Percentiles rank a stretch among this genome's conserved stretches.
Conservation (phyloP, 2,329 filamentous ascomycete species). For the Ophiostoma fasciatum region DNA sequence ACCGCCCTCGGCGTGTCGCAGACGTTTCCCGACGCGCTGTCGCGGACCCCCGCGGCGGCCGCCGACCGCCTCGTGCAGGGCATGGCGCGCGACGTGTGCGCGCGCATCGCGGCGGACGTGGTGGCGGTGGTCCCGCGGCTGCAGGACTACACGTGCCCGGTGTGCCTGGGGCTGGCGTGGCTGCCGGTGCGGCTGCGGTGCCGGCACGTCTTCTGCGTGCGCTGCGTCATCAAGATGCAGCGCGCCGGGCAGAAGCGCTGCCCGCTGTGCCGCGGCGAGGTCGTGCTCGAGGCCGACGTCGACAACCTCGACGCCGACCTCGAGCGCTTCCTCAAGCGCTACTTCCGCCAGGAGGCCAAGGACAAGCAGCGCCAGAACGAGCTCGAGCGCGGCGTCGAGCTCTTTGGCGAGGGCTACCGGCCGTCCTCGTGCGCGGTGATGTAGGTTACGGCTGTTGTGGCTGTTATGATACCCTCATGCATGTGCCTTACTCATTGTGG, state of each 20-base stretch:
- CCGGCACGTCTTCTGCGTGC: conserved; percentile 67
- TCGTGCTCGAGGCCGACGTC: conserved; percentile 54
- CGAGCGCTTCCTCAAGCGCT: conserved; percentile 54
- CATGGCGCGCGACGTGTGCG: conserved; percentile 62
- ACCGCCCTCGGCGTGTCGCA: conserved; percentile 57
- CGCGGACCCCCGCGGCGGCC: conserved; percentile 32
- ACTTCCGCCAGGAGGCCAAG: conserved; percentile 58
- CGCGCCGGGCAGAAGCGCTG: conserved; percentile 52
- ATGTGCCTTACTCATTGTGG: too few relatives aligned
- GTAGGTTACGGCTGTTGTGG: too few relatives aligned
- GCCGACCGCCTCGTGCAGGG: conserved; percentile 50
- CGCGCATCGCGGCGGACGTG: conserved; percentile 57
- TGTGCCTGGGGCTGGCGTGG: conserved; percentile 68
- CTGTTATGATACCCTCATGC: too few relatives aligned
- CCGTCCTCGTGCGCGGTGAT: conserved; percentile 45
- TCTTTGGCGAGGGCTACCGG: conserved; percentile 52
- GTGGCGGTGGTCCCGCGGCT: conserved; percentile 62
- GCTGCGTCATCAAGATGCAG: conserved; percentile 70
- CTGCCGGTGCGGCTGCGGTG: conserved; percentile 66
- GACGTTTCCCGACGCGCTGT: conserved; percentile 44
- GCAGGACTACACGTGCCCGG: conserved; percentile 72
- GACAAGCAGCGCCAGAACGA: conserved; percentile 60
- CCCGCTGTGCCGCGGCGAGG: conserved; percentile 60
- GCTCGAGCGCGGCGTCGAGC: conserved; percentile 55
- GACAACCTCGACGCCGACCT: conserved; percentile 57